Base-by-base conservation (phyloP, 1,139 yeast species). In the Protomyces lactucae-debilis region DNA sequence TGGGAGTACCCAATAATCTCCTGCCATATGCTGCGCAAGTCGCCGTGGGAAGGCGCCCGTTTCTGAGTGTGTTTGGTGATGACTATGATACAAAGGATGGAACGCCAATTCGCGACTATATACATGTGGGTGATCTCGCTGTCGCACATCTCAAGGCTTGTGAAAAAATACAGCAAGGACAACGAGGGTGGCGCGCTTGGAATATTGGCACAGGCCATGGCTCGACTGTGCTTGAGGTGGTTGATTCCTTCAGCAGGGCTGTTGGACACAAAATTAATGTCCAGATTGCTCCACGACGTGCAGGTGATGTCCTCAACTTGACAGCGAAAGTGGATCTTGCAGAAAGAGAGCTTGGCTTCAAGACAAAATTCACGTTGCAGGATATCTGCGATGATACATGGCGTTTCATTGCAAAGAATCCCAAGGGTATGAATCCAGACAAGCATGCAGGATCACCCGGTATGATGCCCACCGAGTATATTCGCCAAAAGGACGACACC, bases 171-270 rank as follows among this genome's bases (percentile, higher is more conserved):
- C 80, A 80, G 51, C 61, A 60, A 52, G 71, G 70, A 8, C 71
- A 74, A 14, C 70, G 74, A 39, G 89, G 88, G 4, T 78, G 82
- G 72, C 80, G 92, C 65, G 93, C 85, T 72, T 88, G 95, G 95
- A 88, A 88, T 73, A 80, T 88, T 68, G 95, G 95, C 55, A 85
- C 93, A 28, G 95, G 95, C 56, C 82, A 79, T 54, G 95, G 95
- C 4, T 80, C 87, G 8, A 87, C 95, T 1, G 95, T 88, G 5
- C 79, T 87, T 65, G 92, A 88, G 70, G 86, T 88, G 60, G 82
- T 84, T 72, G 73, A 81, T 67, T 86, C 89, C 1, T 88, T 88
- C 74, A 80, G 84, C 73, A 80, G 79, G 66, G 88, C 88, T 10
- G 86, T 84, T n/a, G 91, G 91, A 55, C 77, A 80, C 64, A 80